Conservation (phyloP, 1,139 yeast genomes). For the Yamadazyma atlantica region DNA sequence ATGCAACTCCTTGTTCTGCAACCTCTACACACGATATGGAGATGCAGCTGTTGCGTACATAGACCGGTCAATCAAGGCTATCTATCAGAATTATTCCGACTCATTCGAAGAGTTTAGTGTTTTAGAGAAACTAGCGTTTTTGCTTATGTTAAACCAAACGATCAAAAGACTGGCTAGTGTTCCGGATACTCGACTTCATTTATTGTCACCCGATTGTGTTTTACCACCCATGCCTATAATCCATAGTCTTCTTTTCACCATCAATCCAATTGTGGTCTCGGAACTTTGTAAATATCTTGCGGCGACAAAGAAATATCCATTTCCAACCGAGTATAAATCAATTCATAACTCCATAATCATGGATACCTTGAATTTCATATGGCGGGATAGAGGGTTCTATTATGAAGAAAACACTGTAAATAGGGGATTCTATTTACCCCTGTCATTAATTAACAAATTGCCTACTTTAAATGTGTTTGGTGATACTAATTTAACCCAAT, state of each 20-base stretch:
- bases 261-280: conserved; percentile 42
- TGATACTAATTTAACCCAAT: conserved; percentile 21
- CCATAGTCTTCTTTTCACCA: conserved; percentile 11
- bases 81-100: not conserved
- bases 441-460: conserved; percentile 33
- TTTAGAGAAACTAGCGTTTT: conserved; percentile 5
- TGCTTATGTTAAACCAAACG: conserved; percentile 7
- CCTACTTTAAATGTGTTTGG: conserved; percentile 32
- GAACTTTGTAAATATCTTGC: conserved; percentile 51
- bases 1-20: not conserved
- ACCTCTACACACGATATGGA: not conserved
- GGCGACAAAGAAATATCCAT: conserved; percentile 33
- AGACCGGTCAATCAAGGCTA: not conserved
- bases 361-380: conserved; percentile 60
- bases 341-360: conserved; percentile 55
- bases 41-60: not conserved
- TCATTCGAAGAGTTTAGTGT: not conserved
- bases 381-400: conserved; percentile 53
- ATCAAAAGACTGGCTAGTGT: not conserved
- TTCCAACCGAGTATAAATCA: conserved; percentile 24
- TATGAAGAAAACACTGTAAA: conserved; percentile 18
- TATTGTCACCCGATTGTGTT: conserved; percentile 4
- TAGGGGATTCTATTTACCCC: conserved; percentile 43
- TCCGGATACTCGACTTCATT: not conserved
- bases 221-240: conserved; percentile 10